Evolutionary conservation across 805 yeast species (phyloP), one percentile per base, ranked within the genome.

Genomic region (Citeromyces nyonsensis): DNA sequence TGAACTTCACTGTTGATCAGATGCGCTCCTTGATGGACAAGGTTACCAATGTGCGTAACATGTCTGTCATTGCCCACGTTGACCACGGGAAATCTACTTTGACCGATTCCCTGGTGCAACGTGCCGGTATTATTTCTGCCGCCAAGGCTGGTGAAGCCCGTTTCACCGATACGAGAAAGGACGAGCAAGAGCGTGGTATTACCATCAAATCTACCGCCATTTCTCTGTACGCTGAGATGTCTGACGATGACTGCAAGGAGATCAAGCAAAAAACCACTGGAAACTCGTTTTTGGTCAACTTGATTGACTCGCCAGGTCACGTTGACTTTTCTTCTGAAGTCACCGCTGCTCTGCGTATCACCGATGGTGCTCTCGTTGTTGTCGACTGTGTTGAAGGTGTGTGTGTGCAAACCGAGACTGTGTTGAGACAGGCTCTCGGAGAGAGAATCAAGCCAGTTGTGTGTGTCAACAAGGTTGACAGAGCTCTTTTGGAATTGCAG

Each of bases 291-390:
- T 80, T 88, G 70, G 77, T 88, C 52, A 88, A 88, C 84, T 76
- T 88, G 77, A 88, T 88, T 55, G 98, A 88, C 67, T 91, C 98
- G 51, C 98, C 98, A 69, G 98, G 98, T 82, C 98, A 88, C 96
- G 97, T 88, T 76, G 98, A 88, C 72, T 88, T 88, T 86, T 85
- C 96, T 44, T 91, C 97, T 50, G 98, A 88, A 70, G 98, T 88
- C 57, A 91, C 97, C 58, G 97, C 97, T 54, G 98, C 98, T 66
- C 79, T 88, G 59, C 86, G 98, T 73, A 97, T 88, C 56, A 91
- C 97, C 51, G 98, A 88, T 62, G 98, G 98, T 85, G 97, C 98
- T 60, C 75, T 88, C 59, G 97, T 88, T 54, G 98, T 88, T 53
- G 97, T 88, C 59, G 97, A 91, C 69, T 78, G 94, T 69, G 86